Percentiles rank a stretch among this genome's conserved stretches.
These are phyloP conservation scores for Trichophyton benhamiae DNA, from an alignment of 2,329 filamentous ascomycete genomes.

Conservation along the genomic window DNA sequence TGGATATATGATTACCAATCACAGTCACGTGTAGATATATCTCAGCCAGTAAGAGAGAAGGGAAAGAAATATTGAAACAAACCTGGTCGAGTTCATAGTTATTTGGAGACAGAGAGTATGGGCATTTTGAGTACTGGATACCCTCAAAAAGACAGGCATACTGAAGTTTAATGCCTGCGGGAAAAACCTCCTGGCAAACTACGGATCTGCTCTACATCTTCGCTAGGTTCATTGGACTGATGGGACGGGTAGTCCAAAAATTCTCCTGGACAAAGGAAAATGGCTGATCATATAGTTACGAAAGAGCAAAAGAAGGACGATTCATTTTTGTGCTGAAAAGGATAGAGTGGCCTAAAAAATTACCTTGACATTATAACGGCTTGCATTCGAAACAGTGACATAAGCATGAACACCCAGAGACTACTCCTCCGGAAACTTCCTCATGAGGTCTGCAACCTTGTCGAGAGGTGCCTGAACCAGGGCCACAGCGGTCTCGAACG, in stretches of 20 bases:
- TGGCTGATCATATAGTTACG: too few relatives aligned
- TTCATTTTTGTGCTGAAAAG: neutral
- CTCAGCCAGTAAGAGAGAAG: neutral
- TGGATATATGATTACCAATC: neutral
- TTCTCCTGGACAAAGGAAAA: too few relatives aligned
- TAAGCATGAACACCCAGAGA: neutral
- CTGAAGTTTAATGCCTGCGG: too few relatives aligned
- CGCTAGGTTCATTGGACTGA: too few relatives aligned
- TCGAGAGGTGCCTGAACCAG: slow-evolving; percentile 46
- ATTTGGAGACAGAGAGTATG: too few relatives aligned
- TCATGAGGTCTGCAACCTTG: slow-evolving; percentile 41
- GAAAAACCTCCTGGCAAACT: too few relatives aligned
- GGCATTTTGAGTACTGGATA: too few relatives aligned
- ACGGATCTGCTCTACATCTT: too few relatives aligned
- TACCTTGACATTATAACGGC: neutral
- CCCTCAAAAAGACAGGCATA: too few relatives aligned
- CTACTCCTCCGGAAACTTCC: slow-evolving; percentile 35
- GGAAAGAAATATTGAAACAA: too few relatives aligned
- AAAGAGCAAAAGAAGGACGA: neutral
- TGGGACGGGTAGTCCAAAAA: too few relatives aligned
- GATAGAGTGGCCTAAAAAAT: neutral
- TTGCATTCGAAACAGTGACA: neutral
- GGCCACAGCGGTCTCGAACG: slow-evolving; percentile 44
- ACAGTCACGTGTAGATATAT: neutral
- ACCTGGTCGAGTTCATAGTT: too few relatives aligned